Evolutionary conservation across 306 rosid species (phyloP).

Genomic region (Trifolium fragiferum): DNA sequence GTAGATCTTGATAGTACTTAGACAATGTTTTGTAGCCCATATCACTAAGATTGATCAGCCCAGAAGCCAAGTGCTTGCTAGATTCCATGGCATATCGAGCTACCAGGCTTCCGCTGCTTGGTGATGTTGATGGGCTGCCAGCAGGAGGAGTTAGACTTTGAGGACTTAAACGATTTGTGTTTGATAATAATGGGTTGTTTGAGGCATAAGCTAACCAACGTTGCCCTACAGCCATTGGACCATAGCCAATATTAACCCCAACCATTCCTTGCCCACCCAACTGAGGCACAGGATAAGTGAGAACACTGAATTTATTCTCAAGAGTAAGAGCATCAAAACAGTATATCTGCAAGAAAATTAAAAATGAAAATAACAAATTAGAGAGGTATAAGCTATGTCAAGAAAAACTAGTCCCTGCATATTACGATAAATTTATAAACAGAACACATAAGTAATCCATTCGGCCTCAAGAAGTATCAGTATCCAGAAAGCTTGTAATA

Average conservation of each 20-base stretch:
- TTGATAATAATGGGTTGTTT: conserved; percentile 74
- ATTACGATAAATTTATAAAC: conserved; percentile 28
- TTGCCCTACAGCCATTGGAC: conserved; percentile 96
- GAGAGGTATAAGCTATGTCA: conserved; percentile 35
- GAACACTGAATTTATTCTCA: conserved; percentile 91
- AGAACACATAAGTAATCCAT: conserved; percentile 28
- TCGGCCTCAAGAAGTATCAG: conserved; percentile 29
- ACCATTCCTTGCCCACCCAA: conserved; percentile 85
- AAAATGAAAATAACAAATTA: conserved; percentile 35
- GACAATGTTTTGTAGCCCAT: conserved; percentile 94
- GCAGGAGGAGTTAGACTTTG: conserved; percentile 88
- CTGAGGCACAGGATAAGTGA: conserved; percentile 94
- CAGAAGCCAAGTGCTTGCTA: conserved; percentile 92
- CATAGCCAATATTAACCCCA: conserved; percentile 91
- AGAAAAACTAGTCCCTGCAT: conserved; percentile 32
- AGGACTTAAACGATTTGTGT: conserved; percentile 80
- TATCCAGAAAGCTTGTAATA: conserved; percentile 33
- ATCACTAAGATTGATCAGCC: conserved; percentile 85
- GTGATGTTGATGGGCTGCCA: conserved; percentile 95
- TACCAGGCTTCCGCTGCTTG: conserved; percentile 81
- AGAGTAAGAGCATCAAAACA: conserved; percentile 97
- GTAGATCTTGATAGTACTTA: conserved; percentile 86
- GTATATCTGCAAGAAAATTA: conserved; percentile 72
- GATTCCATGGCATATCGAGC: conserved; percentile 99
- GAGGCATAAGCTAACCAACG: conserved; percentile 97